A percentile compares a stretch with the other conserved stretches of the same genome.
These are phyloP conservation scores for Colletotrichum falcatum DNA, from an alignment of 2,329 filamentous ascomycete species.

Conservation along the genomic window DNA sequence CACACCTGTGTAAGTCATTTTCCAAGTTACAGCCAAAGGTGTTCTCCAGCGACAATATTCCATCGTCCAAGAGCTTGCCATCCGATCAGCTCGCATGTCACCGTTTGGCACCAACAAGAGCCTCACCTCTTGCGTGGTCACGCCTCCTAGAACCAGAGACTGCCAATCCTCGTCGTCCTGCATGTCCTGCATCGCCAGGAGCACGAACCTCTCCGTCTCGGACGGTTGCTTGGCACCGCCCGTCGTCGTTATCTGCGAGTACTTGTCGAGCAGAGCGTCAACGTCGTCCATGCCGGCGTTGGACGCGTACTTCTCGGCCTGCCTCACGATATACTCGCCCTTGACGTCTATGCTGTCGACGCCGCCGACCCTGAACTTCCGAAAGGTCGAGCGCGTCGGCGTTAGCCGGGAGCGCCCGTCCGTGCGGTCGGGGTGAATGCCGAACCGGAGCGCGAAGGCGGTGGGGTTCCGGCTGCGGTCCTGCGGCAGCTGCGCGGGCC, in stretches of 20 bases:
- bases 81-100: neutral
- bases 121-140: slow-evolving; percentile 49
- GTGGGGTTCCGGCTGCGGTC: slow-evolving; percentile 46
- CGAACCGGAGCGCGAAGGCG: slow-evolving; percentile 46
- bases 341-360: neutral
- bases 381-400: slow-evolving; percentile 45
- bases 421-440: slow-evolving; percentile 46
- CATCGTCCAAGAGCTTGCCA: slow-evolving; percentile 45
- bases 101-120: neutral
- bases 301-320: slow-evolving; percentile 1
- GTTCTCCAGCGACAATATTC: slow-evolving; percentile 44
- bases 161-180: slow-evolving; percentile 50
- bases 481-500: slow-evolving; percentile 38
- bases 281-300: slow-evolving; percentile 12
- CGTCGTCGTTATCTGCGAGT: slow-evolving; percentile 44
- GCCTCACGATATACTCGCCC: neutral
- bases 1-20: slow-evolving; percentile 45
- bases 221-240: neutral
- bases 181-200: slow-evolving; percentile 31
- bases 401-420: slow-evolving; percentile 50
- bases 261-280: slow-evolving; percentile 43
- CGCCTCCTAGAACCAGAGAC: slow-evolving; percentile 45
- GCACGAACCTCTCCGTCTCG: neutral
- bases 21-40: slow-evolving; percentile 29
- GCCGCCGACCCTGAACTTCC: slow-evolving; percentile 31